These are phyloP conservation scores for Glebionis coronaria DNA, from an alignment of 129 eudicot species.

Conservation along the genomic window DNA sequence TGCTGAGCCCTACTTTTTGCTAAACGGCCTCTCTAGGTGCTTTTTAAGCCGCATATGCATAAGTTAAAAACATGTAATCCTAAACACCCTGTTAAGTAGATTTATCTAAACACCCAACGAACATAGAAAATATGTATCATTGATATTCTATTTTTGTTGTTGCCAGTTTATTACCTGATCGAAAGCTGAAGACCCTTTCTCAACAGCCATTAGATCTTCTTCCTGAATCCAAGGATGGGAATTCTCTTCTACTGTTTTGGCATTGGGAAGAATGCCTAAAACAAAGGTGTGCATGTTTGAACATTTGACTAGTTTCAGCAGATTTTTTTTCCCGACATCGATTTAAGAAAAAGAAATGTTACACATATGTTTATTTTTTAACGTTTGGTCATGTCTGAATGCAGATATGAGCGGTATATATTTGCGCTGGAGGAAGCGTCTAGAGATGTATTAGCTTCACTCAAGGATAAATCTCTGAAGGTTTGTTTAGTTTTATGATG, in stretches of 20 bases:
- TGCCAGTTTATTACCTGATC: slow-evolving; percentile 85
- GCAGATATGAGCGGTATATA: slow-evolving; percentile 78
- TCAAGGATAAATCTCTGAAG: slow-evolving; percentile 90
- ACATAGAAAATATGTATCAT: not conserved
- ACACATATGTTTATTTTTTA: not conserved
- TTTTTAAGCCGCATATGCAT: too few species aligned
- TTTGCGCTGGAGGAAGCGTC: slow-evolving; percentile 94
- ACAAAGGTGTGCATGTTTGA: slow-evolving; percentile 69
- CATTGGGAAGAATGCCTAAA: slow-evolving; percentile 97
- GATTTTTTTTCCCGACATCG: not conserved
- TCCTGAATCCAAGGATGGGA: slow-evolving; percentile 84
- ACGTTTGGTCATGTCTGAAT: slow-evolving; percentile 17
- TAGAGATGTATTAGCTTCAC: slow-evolving; percentile 71
- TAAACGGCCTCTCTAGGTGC: too few species aligned
- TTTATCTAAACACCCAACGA: too few species aligned
- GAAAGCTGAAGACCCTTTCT: slow-evolving; percentile 78
- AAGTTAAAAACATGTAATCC: too few species aligned
- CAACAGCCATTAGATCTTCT: slow-evolving; percentile 85
- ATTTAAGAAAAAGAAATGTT: not conserved
- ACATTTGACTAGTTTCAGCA: not conserved
- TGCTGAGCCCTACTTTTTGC: too few species aligned
- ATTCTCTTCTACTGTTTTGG: slow-evolving; percentile 86
- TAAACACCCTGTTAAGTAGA: too few species aligned
- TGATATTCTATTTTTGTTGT: slow-evolving; percentile 16
- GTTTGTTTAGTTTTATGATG: slow-evolving; percentile 31